A percentile compares a stretch with the other conserved stretches of the same genome.
Conservation (phyloP, 2,329 filamentous ascomycete species). For the Colletotrichum theobromicola region DNA sequence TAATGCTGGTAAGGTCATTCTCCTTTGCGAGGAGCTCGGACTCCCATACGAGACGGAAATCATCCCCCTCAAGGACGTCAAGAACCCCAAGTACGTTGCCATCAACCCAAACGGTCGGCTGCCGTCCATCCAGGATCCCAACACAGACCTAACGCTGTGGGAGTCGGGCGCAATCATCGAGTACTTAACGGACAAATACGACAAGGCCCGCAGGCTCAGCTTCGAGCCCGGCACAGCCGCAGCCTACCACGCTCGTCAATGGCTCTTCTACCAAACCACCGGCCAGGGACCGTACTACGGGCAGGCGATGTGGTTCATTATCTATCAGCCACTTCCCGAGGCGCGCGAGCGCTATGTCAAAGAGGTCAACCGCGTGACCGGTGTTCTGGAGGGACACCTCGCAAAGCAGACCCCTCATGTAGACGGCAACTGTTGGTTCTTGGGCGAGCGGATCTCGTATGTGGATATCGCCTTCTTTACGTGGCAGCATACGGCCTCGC, state of each 20-base stretch:
- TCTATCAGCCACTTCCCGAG: slow-evolving; percentile 30
- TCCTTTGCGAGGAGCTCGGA: neutral
- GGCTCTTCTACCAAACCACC: slow-evolving; percentile 41
- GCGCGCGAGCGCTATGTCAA: slow-evolving; percentile 33
- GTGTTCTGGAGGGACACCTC: slow-evolving; percentile 28
- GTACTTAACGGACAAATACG: slow-evolving; percentile 28
- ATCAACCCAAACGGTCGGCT: neutral
- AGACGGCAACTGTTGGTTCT: slow-evolving; percentile 22
- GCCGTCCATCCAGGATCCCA: slow-evolving; percentile 7
- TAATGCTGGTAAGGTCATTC: neutral
- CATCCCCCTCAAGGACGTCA: neutral
- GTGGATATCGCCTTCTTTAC: slow-evolving; percentile 31
- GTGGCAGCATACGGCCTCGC: slow-evolving; percentile 7
- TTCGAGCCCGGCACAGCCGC: slow-evolving; percentile 12
- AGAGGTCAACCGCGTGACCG: slow-evolving; percentile 31
- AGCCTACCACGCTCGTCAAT: slow-evolving; percentile 33
- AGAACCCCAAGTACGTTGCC: neutral
- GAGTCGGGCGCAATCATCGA: slow-evolving; percentile 29
- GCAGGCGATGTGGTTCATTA: slow-evolving; percentile 35
- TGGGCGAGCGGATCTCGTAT: slow-evolving; percentile 27
- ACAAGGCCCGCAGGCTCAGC: slow-evolving; percentile 17
- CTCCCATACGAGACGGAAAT: neutral
- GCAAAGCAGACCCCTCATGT: slow-evolving; percentile 23
- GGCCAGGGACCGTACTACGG: slow-evolving; percentile 45
- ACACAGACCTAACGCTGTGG: slow-evolving; percentile 24